Percentiles rank a stretch among this genome's conserved stretches.
These are phyloP conservation scores for Pogostemon cablin DNA, from an alignment of 257 asterid genomes.

Conservation along the genomic window DNA sequence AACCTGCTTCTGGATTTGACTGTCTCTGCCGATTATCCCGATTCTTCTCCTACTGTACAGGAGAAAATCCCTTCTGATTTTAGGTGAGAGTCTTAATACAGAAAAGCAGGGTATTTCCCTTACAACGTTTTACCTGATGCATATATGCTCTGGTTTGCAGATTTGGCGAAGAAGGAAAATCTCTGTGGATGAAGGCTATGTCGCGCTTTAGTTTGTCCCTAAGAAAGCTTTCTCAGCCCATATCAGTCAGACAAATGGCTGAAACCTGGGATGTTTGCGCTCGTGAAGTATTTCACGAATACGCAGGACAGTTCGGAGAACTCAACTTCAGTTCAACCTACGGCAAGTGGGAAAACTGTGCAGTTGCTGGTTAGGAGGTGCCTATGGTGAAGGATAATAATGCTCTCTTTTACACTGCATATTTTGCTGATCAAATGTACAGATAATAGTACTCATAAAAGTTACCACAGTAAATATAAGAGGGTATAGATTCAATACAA, in stretches of 20 bases:
- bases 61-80: slow-evolving; percentile 35
- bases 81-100: slow-evolving; percentile 41
- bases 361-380: slow-evolving; percentile 29
- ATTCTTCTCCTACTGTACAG: slow-evolving; percentile 45
- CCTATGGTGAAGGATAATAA: not conserved
- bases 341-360: slow-evolving; percentile 50
- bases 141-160: slow-evolving; percentile 20
- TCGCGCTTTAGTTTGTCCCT: slow-evolving; percentile 39
- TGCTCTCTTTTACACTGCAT: not conserved
- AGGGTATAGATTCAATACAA: not conserved
- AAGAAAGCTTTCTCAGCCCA: slow-evolving; percentile 38
- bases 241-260: slow-evolving; percentile 52
- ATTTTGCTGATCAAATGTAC: slow-evolving; percentile 4
- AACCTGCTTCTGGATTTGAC: slow-evolving; percentile 44
- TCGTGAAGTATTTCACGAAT: slow-evolving; percentile 42
- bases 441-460: not conserved
- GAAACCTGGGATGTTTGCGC: slow-evolving; percentile 53
- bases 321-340: slow-evolving; percentile 51
- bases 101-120: not conserved
- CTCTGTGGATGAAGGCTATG: slow-evolving; percentile 48
- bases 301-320: slow-evolving; percentile 48
- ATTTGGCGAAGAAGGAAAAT: slow-evolving; percentile 42
- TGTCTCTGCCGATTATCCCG: slow-evolving; percentile 51
- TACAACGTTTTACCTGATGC: not conserved
- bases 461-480: not conserved